Evolutionary conservation across 2,329 filamentous ascomycete species (phyloP).

Genomic region (Fusarium sp.): DNA sequence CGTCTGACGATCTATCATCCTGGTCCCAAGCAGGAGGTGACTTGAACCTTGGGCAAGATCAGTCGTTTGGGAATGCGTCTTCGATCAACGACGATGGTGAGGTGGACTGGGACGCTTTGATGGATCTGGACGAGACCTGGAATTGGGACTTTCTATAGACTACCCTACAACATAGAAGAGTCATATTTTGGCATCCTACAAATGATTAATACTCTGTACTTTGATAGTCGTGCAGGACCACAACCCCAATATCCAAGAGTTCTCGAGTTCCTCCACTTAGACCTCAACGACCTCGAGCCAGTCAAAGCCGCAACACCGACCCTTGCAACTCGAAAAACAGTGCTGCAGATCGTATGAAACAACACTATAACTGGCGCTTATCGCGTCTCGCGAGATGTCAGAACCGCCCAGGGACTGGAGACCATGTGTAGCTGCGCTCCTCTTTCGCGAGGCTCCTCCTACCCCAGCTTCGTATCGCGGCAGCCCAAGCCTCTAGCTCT

Average conservation of each 20-base stretch:
- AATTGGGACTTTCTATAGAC: slow-evolving; percentile 36
- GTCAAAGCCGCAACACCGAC: slow-evolving; percentile 52
- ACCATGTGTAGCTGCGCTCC: slow-evolving; percentile 48
- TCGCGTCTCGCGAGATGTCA: slow-evolving; percentile 22
- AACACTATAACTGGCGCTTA: slow-evolving; percentile 47
- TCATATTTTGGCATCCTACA: neutral
- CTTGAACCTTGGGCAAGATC: neutral
- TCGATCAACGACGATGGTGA: neutral
- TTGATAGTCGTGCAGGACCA: neutral
- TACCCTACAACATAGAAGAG: neutral
- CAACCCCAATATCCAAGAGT: slow-evolving; percentile 18
- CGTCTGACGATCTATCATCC: slow-evolving; percentile 16
- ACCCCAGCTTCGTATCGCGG: slow-evolving; percentile 49
- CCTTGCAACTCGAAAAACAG: slow-evolving; percentile 52
- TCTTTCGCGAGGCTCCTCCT: slow-evolving; percentile 51
- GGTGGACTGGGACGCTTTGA: slow-evolving; percentile 38
- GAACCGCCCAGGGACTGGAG: slow-evolving; percentile 49
- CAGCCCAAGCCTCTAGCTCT: slow-evolving; percentile 25
- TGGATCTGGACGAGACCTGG: slow-evolving; percentile 27
- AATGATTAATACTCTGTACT: too few species aligned
- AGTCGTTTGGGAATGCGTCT: neutral
- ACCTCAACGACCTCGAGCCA: slow-evolving; percentile 56
- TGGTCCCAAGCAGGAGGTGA: slow-evolving; percentile 15
- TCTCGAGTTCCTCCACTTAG: slow-evolving; percentile 51
- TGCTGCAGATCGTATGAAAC: slow-evolving; percentile 58